Evolutionary conservation across 306 rosid genomes (phyloP).

Genomic region (Lablab purpureus): DNA sequence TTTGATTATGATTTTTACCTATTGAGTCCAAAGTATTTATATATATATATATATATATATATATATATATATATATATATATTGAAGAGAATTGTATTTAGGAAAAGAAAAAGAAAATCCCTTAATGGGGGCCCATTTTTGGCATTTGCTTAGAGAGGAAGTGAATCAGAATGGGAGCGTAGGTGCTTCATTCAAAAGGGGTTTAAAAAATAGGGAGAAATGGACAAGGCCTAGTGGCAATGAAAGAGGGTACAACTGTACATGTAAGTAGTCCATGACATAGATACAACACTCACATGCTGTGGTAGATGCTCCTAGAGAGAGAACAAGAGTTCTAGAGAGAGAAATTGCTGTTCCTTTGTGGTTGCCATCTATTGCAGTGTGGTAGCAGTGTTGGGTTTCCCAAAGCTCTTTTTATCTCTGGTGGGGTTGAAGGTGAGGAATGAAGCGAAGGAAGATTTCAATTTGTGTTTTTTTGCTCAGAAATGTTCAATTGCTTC

Average conservation of each 20-base stretch:
- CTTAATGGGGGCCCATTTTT: slow-evolving; percentile 1
- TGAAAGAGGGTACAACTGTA: slow-evolving; percentile 35
- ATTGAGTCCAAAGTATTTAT: too few species aligned
- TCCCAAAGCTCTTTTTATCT: slow-evolving; percentile 36
- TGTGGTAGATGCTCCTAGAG: slow-evolving; percentile 54
- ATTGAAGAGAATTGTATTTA: too few species aligned
- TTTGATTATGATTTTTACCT: too few species aligned
- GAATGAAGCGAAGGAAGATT: slow-evolving; percentile 38
- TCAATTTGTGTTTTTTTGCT: slow-evolving; percentile 21
- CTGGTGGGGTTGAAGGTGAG: slow-evolving; percentile 33
- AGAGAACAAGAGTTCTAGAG: slow-evolving; percentile 41
- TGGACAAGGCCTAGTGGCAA: slow-evolving; percentile 54
- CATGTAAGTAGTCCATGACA: slow-evolving; percentile 31
- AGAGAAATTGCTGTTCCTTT: slow-evolving; percentile 24
- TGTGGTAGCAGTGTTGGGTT: slow-evolving; percentile 51
- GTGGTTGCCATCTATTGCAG: slow-evolving; percentile 51
- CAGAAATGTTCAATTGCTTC: slow-evolving; percentile 6
- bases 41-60: too few species aligned
- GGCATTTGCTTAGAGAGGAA: slow-evolving; percentile 11
- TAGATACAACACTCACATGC: slow-evolving; percentile 56
- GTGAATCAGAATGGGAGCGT: not conserved
- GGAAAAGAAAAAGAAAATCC: not conserved
- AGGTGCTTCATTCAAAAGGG: slow-evolving; percentile 38
- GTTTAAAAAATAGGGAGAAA: slow-evolving; percentile 46
- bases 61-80: too few species aligned